Conservation (phyloP, 129 eudicot genomes). For the Escallonia rubra region DNA sequence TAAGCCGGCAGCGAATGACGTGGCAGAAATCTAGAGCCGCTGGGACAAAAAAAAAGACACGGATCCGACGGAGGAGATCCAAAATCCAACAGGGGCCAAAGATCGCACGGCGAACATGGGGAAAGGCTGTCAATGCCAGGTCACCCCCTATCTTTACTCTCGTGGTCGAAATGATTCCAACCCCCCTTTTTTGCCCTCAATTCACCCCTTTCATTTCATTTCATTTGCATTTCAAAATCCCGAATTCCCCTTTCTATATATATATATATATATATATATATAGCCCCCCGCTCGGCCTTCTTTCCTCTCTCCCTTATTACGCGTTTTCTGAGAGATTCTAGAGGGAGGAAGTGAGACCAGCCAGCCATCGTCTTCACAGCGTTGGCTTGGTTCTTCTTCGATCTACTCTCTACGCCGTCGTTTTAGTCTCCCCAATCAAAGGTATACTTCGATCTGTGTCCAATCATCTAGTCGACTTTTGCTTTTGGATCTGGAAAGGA, state of each 20-base stretch:
- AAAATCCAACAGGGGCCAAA: not conserved
- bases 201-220: constrained; percentile 16
- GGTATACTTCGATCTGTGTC: not conserved
- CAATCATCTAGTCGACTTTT: not conserved
- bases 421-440: not conserved
- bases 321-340: not conserved
- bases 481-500: not conserved
- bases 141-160: constrained; percentile 49
- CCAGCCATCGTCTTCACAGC: constrained; percentile 6
- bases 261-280: too few relatives aligned
- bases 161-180: constrained; percentile 53
- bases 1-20: not conserved
- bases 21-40: not conserved
- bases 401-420: not conserved
- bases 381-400: constrained; percentile 3
- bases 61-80: not conserved
- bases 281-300: constrained; percentile 2
- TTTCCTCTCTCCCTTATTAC: constrained; percentile 15
- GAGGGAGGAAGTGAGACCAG: constrained; percentile 9
- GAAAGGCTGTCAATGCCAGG: constrained; percentile 49
- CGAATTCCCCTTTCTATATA: too few relatives aligned
- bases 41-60: not conserved
- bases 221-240: constrained; percentile 31
- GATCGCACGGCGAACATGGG: constrained; percentile 10
- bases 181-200: constrained; percentile 20